Evolutionary conservation across 31 red algal genomes (phyloP), one percentile per base, ranked within the genome.

Genomic region (Porphyra umbilicalis): DNA sequence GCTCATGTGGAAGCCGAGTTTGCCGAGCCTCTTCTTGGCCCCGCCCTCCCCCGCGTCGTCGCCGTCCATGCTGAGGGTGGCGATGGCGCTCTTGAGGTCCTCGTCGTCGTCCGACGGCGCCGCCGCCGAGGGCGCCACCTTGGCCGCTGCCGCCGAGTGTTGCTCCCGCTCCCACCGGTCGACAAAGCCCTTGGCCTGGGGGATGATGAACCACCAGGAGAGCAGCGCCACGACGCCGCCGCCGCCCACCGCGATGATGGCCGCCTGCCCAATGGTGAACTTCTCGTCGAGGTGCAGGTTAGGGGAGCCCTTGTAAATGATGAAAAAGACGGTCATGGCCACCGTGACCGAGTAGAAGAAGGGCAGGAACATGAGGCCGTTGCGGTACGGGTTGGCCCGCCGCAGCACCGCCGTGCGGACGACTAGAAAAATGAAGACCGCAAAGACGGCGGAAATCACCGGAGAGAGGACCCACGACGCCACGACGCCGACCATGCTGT

Each of bases 381-480:
- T 85, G 11, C 42, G 35, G 31, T 44, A 36, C 15, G 86, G 90
- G 42, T 88, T 85, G 13, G 9, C 32, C 31, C 80, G 31, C 39
- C 86, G 77, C 33, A 89, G 38, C 32, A 93, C 86, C 18, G 82
- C 0, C 14, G 75, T 71, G 25, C 90, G 86, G 14, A 93, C 86
- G 3, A 88, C 35, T 4, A 89, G 36, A 38, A 93, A 93, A 25
- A 93, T 78, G 36, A 36, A 7, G 25, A 89, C 86, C 0, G 86
- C 85, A 81, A 93, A 39, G 33, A 93, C n/a, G 33, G 79, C 90
- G 20, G 86, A 83, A 2, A 88, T 30, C 20, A 93, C 15, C 5
- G 90, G 90, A 1, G 90, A 93, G 30, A 93, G 75, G 44, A 93
- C 16, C 90, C 90, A 93, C 34, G 86, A 85, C n/a, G 79, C 18